Base-by-base conservation (phyloP, 768 basidiomycete species). In the Mrakia gelida region DNA sequence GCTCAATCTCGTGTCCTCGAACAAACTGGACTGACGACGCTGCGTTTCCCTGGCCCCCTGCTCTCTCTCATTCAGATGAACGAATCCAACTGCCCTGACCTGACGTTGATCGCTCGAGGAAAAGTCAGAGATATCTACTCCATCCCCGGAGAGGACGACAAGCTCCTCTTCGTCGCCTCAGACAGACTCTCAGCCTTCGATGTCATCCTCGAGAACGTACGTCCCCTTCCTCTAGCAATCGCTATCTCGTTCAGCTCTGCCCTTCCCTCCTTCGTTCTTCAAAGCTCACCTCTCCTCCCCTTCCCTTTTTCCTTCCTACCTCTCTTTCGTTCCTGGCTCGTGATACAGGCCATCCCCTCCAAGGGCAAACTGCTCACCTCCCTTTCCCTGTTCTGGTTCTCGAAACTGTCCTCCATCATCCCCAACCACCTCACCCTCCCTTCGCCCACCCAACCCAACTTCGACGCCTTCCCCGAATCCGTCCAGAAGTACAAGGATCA, bases 161-260 rank as follows among this genome's bases (percentile, higher is more conserved):
- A 85, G 76, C 88, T 99, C 28, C 88, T 99, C 61, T 98, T 98
- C 83, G 91, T 98, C 77, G 95, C 96, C 16, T 91, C 92, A 15
- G 97, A 99, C 85, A 88, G 97, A 80, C 96, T 98, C 83, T 96
- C 93, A 28, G 95, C 95, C 0, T 98, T 93, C 87, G 96, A 99
- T 87, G 92, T 97, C 81, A 91, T 98, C 82, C 88, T 99, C 80
- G 89, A 90, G 83, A 94, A 96, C 85, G 96, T 98, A 83, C 81
- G 93, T 87, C 76, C 43, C 1, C 9, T n/a, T 52, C n/a, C 32
- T 30, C 28, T 56, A 7, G 45, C 45, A 45, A 45, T 45, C 45
- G 45, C 11, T 45, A 3, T 45, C 15, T 62, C 1, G 54, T 8
- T 9, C 38, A 34, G 6, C 7, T 16, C 65, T 41, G 21, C 30